Base-by-base conservation (phyloP, 2,329 filamentous ascomycete genomes). In the Botrytis sinoallii region DNA sequence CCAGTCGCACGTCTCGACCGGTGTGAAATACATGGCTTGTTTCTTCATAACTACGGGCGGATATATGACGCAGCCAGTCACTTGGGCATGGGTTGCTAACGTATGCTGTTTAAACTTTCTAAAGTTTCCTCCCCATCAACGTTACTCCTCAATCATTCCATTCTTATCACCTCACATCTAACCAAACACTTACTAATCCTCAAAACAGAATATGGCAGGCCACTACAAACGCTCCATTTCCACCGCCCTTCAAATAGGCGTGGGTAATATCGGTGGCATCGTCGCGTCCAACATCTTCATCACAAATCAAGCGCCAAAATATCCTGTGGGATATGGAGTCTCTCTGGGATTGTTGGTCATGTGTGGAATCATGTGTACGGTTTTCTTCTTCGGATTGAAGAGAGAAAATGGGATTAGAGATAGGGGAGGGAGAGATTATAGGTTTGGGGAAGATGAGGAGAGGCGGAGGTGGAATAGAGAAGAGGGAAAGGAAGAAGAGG, bases 81-180 rank as follows among this genome's bases (percentile, higher is more conserved):
- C 79, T 1, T 77, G 88, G 25, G 83, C 82, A 3, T 88, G 86
- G 86, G 83, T 88, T 1, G 80, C 83, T 16, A 88, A 88, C 80
- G 74, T 75, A 72, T 25, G 72, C 18, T 20, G 14, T 29, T 1
- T 14, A 0, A 7, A 55, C 7, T 44, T 25, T 66, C 7, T 5
- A 48, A 22, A 8, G 0, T 40, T 8, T 10, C 14, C 9, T 67
- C 29, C 8, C 7, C 42, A 16, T 9, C 22, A 10, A 16, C 6
- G 3, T 40, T 48, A 6, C 38, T 20, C 20, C 44, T 16, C n/a
- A 38, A 9, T 25, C 6, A 52, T n/a, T n/a, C 1, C 25, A n/a
- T n/a, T 40, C 22, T 12, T 1, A 25, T 32, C 67, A 6, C 25
- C 12, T 7, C 38, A 8, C n/a, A 66, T 18, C 3, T 18, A 16